A percentile compares a stretch with the other conserved stretches of the same genome.
These are phyloP conservation scores for Uronychia binucleata DNA, from an alignment of 73 alveolate genomes.

Conservation along the genomic window DNA sequence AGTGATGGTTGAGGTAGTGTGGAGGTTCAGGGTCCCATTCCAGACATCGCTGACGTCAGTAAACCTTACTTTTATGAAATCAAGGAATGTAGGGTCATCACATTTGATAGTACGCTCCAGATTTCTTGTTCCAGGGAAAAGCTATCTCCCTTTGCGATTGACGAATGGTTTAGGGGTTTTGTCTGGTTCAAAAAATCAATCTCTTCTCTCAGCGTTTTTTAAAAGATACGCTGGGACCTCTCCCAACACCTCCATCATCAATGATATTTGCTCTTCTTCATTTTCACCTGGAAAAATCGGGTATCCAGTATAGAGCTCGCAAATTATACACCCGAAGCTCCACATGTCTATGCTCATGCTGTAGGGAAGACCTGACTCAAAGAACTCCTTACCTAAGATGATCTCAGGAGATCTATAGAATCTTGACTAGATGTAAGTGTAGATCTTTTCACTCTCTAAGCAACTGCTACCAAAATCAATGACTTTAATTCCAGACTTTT, in stretches of 20 bases:
- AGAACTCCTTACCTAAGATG: constrained; percentile 76
- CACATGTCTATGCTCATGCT: constrained; percentile 84
- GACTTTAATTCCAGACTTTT: constrained; percentile 73
- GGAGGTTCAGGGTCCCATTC: neutral
- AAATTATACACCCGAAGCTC: constrained; percentile 86
- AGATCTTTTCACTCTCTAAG: constrained; percentile 52
- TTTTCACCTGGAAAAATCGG: constrained; percentile 80
- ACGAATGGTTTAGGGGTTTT: constrained; percentile 66
- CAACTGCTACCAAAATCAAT: constrained; percentile 87
- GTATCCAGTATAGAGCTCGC: constrained; percentile 78
- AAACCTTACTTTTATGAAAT: constrained; percentile 36
- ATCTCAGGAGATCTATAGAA: constrained; percentile 90
- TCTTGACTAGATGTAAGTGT: constrained; percentile 46
- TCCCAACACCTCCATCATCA: constrained; percentile 74
- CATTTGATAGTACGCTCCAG: constrained; percentile 18
- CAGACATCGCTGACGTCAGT: neutral
- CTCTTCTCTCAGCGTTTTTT: constrained; percentile 25
- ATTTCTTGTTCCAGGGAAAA: constrained; percentile 66
- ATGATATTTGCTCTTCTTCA: constrained; percentile 49
- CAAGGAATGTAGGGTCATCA: constrained; percentile 46
- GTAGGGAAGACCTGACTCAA: constrained; percentile 56
- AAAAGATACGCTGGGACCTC: constrained; percentile 27
- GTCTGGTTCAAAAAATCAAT: constrained; percentile 53
- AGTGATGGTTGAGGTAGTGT: no score
- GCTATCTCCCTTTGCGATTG: constrained; percentile 72